These are phyloP conservation scores for Lactifluus subvellereus DNA, from an alignment of 768 basidiomycete genomes.

Conservation along the genomic window DNA sequence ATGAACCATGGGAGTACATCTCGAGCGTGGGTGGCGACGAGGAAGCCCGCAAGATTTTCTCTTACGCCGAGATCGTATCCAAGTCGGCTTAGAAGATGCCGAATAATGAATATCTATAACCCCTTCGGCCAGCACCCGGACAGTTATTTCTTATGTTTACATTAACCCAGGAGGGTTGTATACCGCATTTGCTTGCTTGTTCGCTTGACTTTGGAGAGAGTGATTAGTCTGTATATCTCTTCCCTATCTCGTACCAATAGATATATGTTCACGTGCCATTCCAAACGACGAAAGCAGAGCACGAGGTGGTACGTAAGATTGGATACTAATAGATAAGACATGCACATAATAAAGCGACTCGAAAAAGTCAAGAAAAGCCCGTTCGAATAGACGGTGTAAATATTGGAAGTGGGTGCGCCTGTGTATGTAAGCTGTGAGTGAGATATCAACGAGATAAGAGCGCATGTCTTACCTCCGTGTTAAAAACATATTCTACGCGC, in stretches of 20 bases:
- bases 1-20: slow-evolving; percentile 59
- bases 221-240: slow-evolving; percentile 8
- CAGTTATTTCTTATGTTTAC: not conserved
- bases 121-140: slow-evolving; percentile 4
- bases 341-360: not conserved
- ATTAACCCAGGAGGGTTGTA: slow-evolving; percentile 2
- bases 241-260: slow-evolving; percentile 12
- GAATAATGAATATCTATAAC: slow-evolving; percentile 1
- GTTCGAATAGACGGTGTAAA: slow-evolving; percentile 50
- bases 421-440: not conserved
- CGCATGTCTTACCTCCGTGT: slow-evolving; percentile 63
- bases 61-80: slow-evolving; percentile 40
- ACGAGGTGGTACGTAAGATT: not conserved
- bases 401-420: slow-evolving; percentile 70
- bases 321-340: slow-evolving; percentile 10
- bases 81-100: slow-evolving; percentile 24
- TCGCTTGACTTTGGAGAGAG: not conserved
- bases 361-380: slow-evolving; percentile 38
- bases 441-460: not conserved
- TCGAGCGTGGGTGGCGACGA: slow-evolving; percentile 38
- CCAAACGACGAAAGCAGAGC: not conserved
- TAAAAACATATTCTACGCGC: slow-evolving; percentile 73
- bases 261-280: slow-evolving; percentile 8
- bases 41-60: slow-evolving; percentile 28
- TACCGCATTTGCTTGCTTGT: slow-evolving; percentile 8